These are phyloP conservation scores for Blastobotrys parvus DNA, from an alignment of 805 yeast genomes.

Conservation along the genomic window DNA sequence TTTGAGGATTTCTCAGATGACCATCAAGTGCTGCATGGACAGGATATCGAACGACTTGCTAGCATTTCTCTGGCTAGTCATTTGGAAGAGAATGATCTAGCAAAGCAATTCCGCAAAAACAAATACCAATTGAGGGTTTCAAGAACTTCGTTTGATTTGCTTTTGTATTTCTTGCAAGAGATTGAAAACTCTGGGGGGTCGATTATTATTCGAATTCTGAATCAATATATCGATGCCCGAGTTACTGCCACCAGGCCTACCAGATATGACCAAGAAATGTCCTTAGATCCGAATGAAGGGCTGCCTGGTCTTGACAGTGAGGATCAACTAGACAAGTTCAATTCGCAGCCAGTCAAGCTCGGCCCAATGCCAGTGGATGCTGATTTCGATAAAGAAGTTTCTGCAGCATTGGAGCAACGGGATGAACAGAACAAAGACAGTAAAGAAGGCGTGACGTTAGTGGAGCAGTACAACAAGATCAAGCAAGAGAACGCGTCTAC, in stretches of 20 bases:
- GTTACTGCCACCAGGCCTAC: constrained; percentile 29
- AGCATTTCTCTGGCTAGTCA: constrained; percentile 76
- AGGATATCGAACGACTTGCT: constrained; percentile 62
- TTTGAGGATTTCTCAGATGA: constrained; percentile 68
- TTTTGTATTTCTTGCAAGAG: constrained; percentile 81
- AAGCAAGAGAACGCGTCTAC: constrained; percentile 31
- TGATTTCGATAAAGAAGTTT: constrained; percentile 75
- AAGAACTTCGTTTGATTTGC: constrained; percentile 73
- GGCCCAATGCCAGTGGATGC: constrained; percentile 84
- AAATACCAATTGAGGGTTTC: constrained; percentile 71
- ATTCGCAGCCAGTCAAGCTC: constrained; percentile 52
- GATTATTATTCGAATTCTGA: constrained; percentile 72
- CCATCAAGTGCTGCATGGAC: constrained; percentile 66
- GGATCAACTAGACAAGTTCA: constrained; percentile 46
- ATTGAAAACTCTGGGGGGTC: constrained; percentile 91
- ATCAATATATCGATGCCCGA: constrained; percentile 58
- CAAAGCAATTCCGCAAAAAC: constrained; percentile 62
- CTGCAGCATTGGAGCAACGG: constrained; percentile 68
- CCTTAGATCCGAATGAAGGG: constrained; percentile 40
- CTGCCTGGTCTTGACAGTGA: constrained; percentile 30
- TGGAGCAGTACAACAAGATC: constrained; percentile 59
- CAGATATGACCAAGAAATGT: constrained; percentile 20
- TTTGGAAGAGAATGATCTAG: constrained; percentile 71
- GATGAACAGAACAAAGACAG: constrained; percentile 40
- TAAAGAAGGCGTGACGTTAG: constrained; percentile 33